These are phyloP conservation scores for Geranomyces michiganensis DNA, from an alignment of 192 early-diverging fungal genomes.

Conservation along the genomic window DNA sequence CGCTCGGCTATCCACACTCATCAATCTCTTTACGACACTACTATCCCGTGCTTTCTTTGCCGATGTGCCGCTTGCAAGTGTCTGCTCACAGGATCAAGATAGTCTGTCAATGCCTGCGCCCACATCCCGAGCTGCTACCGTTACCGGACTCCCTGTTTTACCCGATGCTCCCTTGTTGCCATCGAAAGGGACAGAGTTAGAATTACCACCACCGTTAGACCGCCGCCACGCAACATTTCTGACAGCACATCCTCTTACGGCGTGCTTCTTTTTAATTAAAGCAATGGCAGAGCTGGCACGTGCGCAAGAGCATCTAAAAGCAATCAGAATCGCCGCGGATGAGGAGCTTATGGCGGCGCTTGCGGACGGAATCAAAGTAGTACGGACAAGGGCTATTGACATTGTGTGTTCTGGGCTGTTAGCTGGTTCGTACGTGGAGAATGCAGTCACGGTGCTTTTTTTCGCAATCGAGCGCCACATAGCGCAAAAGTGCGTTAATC, in stretches of 20 bases:
- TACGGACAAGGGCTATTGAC: constrained; percentile 75
- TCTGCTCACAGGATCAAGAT: constrained; percentile 3
- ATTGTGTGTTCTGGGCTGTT: constrained; percentile 64
- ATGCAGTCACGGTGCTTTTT: no score
- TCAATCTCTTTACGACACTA: constrained; percentile 62
- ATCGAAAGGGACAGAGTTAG: neutral
- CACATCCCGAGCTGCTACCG: neutral
- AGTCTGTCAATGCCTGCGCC: neutral
- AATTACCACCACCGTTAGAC: neutral
- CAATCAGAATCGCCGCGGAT: constrained; percentile 72
- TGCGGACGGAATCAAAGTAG: constrained; percentile 68
- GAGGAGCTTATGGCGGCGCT: constrained; percentile 61
- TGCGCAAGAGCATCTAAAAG: constrained; percentile 77
- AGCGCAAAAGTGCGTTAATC: no score
- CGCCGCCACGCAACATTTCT: constrained; percentile 14
- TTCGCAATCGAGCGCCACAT: no score
- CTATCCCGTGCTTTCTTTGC: constrained; percentile 55
- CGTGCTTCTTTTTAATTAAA: constrained; percentile 75
- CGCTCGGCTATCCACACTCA: constrained; percentile 64
- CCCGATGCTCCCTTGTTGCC: neutral
- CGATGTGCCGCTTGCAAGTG: constrained; percentile 8
- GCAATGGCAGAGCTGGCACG: constrained; percentile 76
- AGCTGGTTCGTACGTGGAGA: no score
- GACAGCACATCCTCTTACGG: constrained; percentile 60
- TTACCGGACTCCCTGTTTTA: neutral